Evolutionary conservation across 148 eudicot species (phyloP).

Genomic region (Fagopyrum homotropicum): DNA sequence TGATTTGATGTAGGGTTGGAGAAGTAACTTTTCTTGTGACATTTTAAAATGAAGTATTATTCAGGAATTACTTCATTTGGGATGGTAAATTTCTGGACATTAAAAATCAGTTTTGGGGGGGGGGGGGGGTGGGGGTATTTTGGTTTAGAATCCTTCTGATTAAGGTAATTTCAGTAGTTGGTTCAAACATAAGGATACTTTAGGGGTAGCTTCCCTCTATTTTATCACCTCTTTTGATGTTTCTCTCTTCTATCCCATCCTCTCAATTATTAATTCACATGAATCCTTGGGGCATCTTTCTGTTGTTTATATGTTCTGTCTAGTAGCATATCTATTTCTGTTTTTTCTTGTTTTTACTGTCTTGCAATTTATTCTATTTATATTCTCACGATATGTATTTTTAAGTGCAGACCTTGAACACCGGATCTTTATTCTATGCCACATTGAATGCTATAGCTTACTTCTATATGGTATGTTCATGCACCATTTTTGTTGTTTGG

Average conservation of each 20-base stretch:
- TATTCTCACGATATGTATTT: conserved; percentile 17
- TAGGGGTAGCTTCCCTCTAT: background rate
- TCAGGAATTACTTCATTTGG: background rate
- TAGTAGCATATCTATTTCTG: background rate
- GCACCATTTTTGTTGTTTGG: conserved; percentile 16
- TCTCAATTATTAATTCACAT: background rate
- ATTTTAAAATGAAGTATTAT: background rate
- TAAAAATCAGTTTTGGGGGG: background rate
- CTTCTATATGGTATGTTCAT: conserved; percentile 76
- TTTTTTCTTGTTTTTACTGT: background rate
- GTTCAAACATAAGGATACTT: background rate
- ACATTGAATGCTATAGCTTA: conserved; percentile 79
- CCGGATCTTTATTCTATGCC: conserved; percentile 91
- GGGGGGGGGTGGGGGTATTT: background rate
- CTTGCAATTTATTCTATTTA: conserved; percentile 7
- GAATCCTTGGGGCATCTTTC: background rate
- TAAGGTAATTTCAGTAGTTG: background rate
- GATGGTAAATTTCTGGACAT: background rate
- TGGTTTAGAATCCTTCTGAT: background rate
- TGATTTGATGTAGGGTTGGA: background rate
- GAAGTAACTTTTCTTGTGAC: background rate
- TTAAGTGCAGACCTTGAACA: conserved; percentile 78
- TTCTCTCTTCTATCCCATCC: background rate
- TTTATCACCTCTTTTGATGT: conserved; percentile 1
- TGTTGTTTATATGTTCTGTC: background rate